Conservation (phyloP, 2,329 filamentous ascomycete genomes). For the Phaeomoniella chlamydospora region DNA sequence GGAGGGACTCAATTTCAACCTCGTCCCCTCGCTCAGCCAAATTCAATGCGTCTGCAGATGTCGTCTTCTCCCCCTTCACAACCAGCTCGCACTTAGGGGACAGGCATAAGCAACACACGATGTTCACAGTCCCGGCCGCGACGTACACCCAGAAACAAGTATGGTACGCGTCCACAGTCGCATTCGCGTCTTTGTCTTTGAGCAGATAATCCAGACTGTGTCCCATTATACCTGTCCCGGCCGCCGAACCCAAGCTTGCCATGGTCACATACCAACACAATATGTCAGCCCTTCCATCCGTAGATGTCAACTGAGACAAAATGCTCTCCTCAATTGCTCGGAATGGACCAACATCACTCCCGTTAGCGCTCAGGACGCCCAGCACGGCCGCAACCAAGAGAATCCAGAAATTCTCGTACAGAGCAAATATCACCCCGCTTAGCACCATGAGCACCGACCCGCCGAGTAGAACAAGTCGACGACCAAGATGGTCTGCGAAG, state of each 20-base stretch:
- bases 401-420: conserved; percentile 46
- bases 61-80: no score
- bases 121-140: conserved; percentile 13
- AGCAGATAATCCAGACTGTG: conserved; percentile 44
- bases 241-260: conserved; percentile 45
- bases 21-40: no score
- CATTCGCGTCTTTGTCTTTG: conserved; percentile 30
- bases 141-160: conserved; percentile 32
- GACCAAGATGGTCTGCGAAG: conserved; percentile 42
- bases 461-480: conserved; percentile 36
- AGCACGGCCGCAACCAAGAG: conserved; percentile 42
- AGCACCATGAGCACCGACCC: conserved; percentile 42
- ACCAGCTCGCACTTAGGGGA: no score
- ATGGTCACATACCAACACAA: conserved; percentile 44
- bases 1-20: no score
- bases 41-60: no score
- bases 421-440: conserved; percentile 38
- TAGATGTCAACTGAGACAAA: conserved; percentile 44
- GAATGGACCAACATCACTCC: conserved; percentile 53
- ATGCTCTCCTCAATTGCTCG: conserved; percentile 52
- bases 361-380: conserved; percentile 45
- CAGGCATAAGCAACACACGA: no score
- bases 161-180: conserved; percentile 27
- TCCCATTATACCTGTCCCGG: conserved; percentile 44
- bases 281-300: conserved; percentile 43